Conservation (phyloP, 2,329 filamentous ascomycete species). For the Pseudogymnoascus sp. region DNA sequence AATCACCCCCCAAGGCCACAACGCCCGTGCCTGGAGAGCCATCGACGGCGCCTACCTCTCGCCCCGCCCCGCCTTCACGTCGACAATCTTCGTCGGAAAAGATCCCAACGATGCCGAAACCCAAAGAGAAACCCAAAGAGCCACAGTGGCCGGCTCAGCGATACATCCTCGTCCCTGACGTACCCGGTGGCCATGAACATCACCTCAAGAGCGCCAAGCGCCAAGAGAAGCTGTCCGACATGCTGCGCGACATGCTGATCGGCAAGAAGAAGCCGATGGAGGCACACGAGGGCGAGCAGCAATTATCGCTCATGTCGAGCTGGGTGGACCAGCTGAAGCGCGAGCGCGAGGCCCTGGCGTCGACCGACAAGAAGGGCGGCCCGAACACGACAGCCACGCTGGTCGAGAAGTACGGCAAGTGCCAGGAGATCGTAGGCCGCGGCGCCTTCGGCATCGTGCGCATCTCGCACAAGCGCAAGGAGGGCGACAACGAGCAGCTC, state of each 20-base stretch:
- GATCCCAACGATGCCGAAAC: constrained; percentile 20
- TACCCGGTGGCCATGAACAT: constrained; percentile 72
- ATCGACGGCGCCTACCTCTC: constrained; percentile 19
- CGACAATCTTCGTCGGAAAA: constrained; percentile 19
- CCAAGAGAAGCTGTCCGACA: constrained; percentile 89
- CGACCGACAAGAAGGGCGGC: constrained; percentile 65
- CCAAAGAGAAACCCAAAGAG: constrained; percentile 26
- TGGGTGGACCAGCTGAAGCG: constrained; percentile 92
- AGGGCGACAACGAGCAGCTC: constrained; percentile 75
- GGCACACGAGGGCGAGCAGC: constrained; percentile 57
- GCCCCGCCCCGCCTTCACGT: constrained; percentile 25
- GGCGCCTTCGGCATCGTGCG: constrained; percentile 96
- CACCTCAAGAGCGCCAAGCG: constrained; percentile 81
- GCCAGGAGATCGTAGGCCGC: constrained; percentile 91
- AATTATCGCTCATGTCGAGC: constrained; percentile 85
- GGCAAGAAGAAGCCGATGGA: constrained; percentile 67
- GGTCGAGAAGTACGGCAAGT: constrained; percentile 96
- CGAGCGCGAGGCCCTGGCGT: constrained; percentile 72
- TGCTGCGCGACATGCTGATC: constrained; percentile 75
- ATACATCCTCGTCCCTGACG: constrained; percentile 43
- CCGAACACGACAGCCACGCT: constrained; percentile 70
- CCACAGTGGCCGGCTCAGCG: constrained; percentile 31
- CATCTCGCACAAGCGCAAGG: constrained; percentile 91
- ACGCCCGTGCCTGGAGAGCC: constrained; percentile 22
- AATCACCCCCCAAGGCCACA: constrained; percentile 25